A percentile compares a stretch with the other conserved stretches of the same genome.
Evolutionary conservation across 2,329 filamentous ascomycete species (phyloP).

Genomic region (Daldinia sp.): DNA sequence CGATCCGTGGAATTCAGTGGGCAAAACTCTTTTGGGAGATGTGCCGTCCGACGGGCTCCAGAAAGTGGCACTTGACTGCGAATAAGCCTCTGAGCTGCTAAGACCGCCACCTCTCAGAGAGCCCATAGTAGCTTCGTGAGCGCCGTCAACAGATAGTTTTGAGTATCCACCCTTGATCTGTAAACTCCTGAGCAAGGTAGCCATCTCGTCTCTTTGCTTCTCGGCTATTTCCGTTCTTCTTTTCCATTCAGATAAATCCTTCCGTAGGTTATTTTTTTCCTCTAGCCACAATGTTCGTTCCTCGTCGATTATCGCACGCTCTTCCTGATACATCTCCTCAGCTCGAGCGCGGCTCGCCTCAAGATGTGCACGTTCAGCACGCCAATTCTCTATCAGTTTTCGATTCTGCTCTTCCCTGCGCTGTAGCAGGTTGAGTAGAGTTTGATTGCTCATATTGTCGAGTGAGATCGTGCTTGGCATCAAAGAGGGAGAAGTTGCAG

Average conservation of each 20-base stretch:
- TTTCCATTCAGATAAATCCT: constrained; percentile 58
- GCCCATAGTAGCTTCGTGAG: constrained; percentile 21
- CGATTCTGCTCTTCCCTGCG: constrained; percentile 49
- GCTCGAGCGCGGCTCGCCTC: constrained; percentile 66
- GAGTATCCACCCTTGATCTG: constrained; percentile 2
- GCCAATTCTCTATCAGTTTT: constrained; percentile 61
- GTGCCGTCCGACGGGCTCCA: constrained; percentile 40
- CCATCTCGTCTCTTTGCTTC: constrained; percentile 38
- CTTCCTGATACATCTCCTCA: constrained; percentile 68
- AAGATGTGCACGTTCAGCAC: constrained; percentile 65
- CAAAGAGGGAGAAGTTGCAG: constrained; percentile 44
- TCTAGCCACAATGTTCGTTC: constrained; percentile 61
- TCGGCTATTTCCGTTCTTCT: constrained; percentile 50
- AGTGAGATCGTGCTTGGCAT: constrained; percentile 38
- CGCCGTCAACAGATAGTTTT: constrained; percentile 30
- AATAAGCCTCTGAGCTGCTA: constrained; percentile 35
- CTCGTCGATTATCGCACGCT: constrained; percentile 66
- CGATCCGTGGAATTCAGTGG: constrained; percentile 42
- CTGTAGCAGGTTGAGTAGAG: constrained; percentile 43
- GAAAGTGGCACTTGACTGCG: constrained; percentile 35
- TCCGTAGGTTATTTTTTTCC: constrained; percentile 58
- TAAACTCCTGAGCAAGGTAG: constrained; percentile 25
- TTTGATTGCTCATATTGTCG: constrained; percentile 42
- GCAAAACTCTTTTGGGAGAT: constrained; percentile 43
- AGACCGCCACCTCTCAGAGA: constrained; percentile 38